A percentile compares a stretch with the other conserved stretches of the same genome.
Conservation (phyloP, 257 asterid genomes). For the Solanum chiquidenum region DNA sequence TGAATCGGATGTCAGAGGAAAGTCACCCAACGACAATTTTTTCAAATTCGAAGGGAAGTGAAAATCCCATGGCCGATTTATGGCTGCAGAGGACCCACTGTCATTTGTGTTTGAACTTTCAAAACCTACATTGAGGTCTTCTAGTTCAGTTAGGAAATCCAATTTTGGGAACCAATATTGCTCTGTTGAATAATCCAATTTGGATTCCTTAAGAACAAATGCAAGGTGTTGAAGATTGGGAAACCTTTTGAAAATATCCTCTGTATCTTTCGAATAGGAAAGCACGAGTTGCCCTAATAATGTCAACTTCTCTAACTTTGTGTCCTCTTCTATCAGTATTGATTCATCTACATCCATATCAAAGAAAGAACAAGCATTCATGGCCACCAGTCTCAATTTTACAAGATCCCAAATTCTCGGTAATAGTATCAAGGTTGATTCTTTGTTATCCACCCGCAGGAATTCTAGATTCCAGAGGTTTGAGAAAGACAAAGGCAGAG, state of each 20-base stretch:
- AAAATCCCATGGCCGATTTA: not conserved
- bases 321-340: not conserved
- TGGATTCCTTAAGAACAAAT: not conserved
- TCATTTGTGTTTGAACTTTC: not conserved
- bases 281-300: not conserved
- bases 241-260: not conserved
- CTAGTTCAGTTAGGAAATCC: not conserved
- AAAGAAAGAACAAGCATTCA: not conserved
- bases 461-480: not conserved
- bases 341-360: too few relatives aligned
- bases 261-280: too few relatives aligned
- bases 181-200: not conserved
- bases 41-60: not conserved
- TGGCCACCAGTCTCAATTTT: accelerated
- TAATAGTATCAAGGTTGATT: too few relatives aligned
- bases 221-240: accelerated
- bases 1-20: not conserved
- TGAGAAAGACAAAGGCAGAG: not conserved
- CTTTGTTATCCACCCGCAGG: accelerated
- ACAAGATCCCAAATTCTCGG: not conserved
- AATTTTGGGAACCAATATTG: not conserved
- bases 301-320: not conserved
- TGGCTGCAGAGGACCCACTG: not conserved
- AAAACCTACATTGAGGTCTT: not conserved
- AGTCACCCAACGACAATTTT: accelerated